These are phyloP conservation scores for Clarireedia monteithiana DNA, from an alignment of 2,329 filamentous ascomycete species.

Conservation along the genomic window DNA sequence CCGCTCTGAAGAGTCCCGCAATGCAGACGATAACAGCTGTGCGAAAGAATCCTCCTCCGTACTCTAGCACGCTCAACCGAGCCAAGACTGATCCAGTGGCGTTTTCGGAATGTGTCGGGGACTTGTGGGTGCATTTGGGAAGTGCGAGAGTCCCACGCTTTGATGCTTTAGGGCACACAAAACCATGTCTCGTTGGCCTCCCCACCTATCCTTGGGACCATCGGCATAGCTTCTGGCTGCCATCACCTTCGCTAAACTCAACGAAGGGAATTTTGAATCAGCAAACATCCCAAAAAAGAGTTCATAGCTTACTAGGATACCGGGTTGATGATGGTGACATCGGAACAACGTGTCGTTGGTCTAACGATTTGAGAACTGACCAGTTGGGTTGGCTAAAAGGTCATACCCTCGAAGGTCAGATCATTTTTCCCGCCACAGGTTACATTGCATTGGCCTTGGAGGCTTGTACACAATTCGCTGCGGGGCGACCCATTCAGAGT, in stretches of 20 bases:
- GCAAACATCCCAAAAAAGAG: too few relatives aligned
- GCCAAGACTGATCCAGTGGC: conserved; percentile 8
- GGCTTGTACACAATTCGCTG: conserved; percentile 25
- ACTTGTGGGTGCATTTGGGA: too few relatives aligned
- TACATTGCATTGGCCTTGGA: conserved; percentile 41
- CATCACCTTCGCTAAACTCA: too few relatives aligned
- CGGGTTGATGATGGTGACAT: too few relatives aligned
- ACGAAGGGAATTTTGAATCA: too few relatives aligned
- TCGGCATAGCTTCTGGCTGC: too few relatives aligned
- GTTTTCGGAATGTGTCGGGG: too few relatives aligned
- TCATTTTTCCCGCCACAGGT: conserved; percentile 39
- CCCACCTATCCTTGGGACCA: too few relatives aligned
- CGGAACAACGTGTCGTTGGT: conserved; percentile 33
- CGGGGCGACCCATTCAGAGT: too few relatives aligned
- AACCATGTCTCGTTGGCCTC: too few relatives aligned
- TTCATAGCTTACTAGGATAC: too few relatives aligned
- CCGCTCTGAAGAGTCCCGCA: conserved; percentile 27
- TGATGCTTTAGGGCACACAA: conserved; percentile 38
- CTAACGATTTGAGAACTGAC: conserved; percentile 11
- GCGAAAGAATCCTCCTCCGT: conserved; percentile 6
- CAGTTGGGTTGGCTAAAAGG: conserved; percentile 38
- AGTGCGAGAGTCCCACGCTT: conserved; percentile 20
- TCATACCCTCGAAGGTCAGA: conserved; percentile 33
- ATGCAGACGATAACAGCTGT: conserved; percentile 12
- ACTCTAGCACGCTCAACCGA: conserved; percentile 5